phyloP scores from a whole-genome alignment of 2,329 filamentous ascomycete species.

The Emmonsiellopsis sp. region DNA sequence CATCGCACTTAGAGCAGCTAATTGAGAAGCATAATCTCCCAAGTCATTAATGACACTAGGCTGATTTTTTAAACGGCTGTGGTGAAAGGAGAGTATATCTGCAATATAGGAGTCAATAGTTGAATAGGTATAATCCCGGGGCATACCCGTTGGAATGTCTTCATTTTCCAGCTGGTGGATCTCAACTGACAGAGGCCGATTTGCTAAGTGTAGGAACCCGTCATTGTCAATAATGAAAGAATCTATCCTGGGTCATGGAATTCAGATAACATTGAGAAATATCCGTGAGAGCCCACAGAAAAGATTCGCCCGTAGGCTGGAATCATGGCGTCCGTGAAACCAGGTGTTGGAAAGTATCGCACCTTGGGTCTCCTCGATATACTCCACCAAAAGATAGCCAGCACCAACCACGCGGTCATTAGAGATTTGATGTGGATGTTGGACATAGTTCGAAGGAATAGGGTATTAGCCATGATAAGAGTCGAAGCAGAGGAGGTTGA shows the following conservation, averaged over 20 bases:
- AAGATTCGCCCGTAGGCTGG: slow-evolving; percentile 11
- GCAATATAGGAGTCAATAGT: slow-evolving; percentile 17
- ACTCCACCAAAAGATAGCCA: slow-evolving; percentile 13
- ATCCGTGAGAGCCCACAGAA: slow-evolving; percentile 12
- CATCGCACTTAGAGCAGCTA: slow-evolving; percentile 19
- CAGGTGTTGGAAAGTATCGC: slow-evolving; percentile 18
- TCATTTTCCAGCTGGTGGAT: slow-evolving; percentile 18
- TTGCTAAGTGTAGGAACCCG: slow-evolving; percentile 15
- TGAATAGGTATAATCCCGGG: slow-evolving; percentile 14
- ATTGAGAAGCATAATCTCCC: slow-evolving; percentile 20
- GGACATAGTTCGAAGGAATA: background rate
- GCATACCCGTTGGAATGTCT: slow-evolving; percentile 17
- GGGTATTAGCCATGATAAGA: background rate
- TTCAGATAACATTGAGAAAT: slow-evolving; percentile 9
- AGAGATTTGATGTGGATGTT: background rate
- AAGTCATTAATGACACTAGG: slow-evolving; percentile 18
- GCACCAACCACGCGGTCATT: background rate
- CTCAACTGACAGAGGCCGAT: slow-evolving; percentile 17
- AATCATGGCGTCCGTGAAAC: slow-evolving; percentile 9
- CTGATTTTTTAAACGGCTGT: slow-evolving; percentile 18
- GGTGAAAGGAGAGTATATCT: slow-evolving; percentile 18
- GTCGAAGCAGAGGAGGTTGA: background rate
- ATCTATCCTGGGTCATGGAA: slow-evolving; percentile 22
- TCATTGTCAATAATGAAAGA: slow-evolving; percentile 21
- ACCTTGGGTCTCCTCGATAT: slow-evolving; percentile 9